A percentile compares a stretch with the other conserved stretches of the same genome.
Evolutionary conservation across 805 yeast species (phyloP).

Genomic region (Isabelozyma pseudorhagii): DNA sequence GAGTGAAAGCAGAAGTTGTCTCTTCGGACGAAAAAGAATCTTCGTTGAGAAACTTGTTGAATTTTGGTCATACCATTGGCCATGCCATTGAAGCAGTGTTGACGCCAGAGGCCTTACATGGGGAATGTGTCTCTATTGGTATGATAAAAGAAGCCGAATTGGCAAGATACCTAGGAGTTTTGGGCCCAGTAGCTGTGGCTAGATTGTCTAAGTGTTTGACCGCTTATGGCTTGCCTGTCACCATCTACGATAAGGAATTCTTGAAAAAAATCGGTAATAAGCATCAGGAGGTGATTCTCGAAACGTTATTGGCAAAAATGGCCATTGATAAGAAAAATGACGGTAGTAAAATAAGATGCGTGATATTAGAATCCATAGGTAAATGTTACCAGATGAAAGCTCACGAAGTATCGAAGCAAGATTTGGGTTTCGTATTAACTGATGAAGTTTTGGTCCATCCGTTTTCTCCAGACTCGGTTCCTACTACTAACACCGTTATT

Average conservation of each 20-base stretch:
- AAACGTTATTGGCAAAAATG: slow-evolving; percentile 76
- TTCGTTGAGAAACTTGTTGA: slow-evolving; percentile 84
- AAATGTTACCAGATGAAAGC: slow-evolving; percentile 87
- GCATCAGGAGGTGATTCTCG: slow-evolving; percentile 64
- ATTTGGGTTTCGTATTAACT: slow-evolving; percentile 75
- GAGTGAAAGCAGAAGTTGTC: slow-evolving; percentile 92
- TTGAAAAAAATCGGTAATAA: slow-evolving; percentile 64
- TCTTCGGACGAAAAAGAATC: slow-evolving; percentile 94
- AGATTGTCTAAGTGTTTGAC: slow-evolving; percentile 77
- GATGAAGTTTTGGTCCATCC: slow-evolving; percentile 73
- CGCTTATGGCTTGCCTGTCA: slow-evolving; percentile 83
- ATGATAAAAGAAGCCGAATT: slow-evolving; percentile 93
- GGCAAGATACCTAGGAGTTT: slow-evolving; percentile 83
- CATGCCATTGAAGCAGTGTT: slow-evolving; percentile 98
- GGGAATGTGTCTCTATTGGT: slow-evolving; percentile 99
- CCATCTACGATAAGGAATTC: slow-evolving; percentile 70
- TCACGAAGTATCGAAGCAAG: slow-evolving; percentile 76
- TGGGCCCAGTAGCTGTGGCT: slow-evolving; percentile 92
- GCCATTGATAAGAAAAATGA: slow-evolving; percentile 95
- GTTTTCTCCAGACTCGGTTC: slow-evolving; percentile 35
- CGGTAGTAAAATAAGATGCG: slow-evolving; percentile 86
- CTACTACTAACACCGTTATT: slow-evolving; percentile 45
- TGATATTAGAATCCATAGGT: slow-evolving; percentile 80
- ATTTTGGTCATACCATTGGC: slow-evolving; percentile 96
- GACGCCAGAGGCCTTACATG: slow-evolving; percentile 94